These are phyloP conservation scores for Annona cherimola DNA, from an alignment of 164 flowering plant species.

Conservation along the genomic window DNA sequence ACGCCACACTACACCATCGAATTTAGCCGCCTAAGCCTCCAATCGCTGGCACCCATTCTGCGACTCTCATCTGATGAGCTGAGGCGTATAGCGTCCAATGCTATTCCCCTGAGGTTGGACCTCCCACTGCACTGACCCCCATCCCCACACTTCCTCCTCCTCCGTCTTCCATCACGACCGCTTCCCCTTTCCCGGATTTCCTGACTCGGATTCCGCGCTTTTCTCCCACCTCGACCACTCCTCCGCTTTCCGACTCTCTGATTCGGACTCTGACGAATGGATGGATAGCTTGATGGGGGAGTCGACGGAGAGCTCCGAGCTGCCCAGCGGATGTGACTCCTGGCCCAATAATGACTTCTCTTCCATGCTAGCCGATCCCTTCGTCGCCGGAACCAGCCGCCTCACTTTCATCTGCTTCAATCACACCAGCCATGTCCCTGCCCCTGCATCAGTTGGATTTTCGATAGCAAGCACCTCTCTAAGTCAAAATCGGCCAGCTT, in stretches of 20 bases:
- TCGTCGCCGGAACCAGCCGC: constrained; percentile 44
- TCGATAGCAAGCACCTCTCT: too few species aligned
- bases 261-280: constrained; percentile 94
- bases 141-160: constrained; percentile 13
- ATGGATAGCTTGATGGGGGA: constrained; percentile 78
- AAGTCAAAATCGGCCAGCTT: too few species aligned
- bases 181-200: constrained; percentile 4
- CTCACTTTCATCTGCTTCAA: constrained; percentile 35
- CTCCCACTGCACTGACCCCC: constrained; percentile 17
- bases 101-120: constrained; percentile 14
- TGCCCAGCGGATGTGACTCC: constrained; percentile 46
- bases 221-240: constrained; percentile 17
- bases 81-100: constrained; percentile 23
- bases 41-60: constrained; percentile 34
- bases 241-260: constrained; percentile 43
- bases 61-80: constrained; percentile 50
- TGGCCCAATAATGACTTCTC: constrained; percentile 45
- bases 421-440: too few species aligned
- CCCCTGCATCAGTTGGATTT: too few species aligned
- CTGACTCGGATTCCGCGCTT: constrained; percentile 1
- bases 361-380: constrained; percentile 51
- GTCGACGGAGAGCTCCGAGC: constrained; percentile 56
- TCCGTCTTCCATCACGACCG: constrained; percentile 17
- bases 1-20: too few species aligned
- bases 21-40: too few species aligned